phyloP scores from a whole-genome alignment of 2,329 filamentous ascomycete species.

The Colletotrichum orbiculare region DNA sequence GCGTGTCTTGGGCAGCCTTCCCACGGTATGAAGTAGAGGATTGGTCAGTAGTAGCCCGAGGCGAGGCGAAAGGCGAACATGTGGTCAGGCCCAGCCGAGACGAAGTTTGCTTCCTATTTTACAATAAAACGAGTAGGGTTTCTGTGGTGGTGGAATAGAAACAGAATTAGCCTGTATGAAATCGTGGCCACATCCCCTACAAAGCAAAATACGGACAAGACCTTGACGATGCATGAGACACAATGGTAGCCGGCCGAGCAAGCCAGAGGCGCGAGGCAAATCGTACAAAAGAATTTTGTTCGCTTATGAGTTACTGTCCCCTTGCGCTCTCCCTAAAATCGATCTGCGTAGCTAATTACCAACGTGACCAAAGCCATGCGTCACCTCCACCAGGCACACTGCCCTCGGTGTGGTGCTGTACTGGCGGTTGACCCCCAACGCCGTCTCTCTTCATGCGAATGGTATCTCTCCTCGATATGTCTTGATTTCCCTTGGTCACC shows the following conservation, averaged over 20 bases:
- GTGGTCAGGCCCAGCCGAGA: slow-evolving; percentile 8
- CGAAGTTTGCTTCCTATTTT: slow-evolving; percentile 30
- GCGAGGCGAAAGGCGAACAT: slow-evolving; percentile 2
- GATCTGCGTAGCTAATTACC: background rate
- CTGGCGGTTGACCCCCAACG: slow-evolving; percentile 8
- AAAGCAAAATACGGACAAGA: no score
- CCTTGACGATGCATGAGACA: background rate
- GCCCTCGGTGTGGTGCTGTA: background rate
- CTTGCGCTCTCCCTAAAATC: no score
- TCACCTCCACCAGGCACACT: background rate
- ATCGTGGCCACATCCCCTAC: background rate
- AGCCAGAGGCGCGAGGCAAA: no score
- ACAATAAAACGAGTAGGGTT: slow-evolving; percentile 30
- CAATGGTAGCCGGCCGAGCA: background rate
- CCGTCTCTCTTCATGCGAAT: background rate
- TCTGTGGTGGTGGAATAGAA: slow-evolving; percentile 26
- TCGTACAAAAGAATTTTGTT: no score
- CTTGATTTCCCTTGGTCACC: no score
- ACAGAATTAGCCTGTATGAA: slow-evolving; percentile 18
- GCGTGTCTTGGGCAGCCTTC: background rate
- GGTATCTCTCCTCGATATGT: background rate
- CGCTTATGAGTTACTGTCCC: no score
- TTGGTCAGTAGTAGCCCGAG: slow-evolving; percentile 30
- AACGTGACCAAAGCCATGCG: background rate
- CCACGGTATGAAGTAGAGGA: slow-evolving; percentile 14